These are phyloP conservation scores for Cyclotella cryptica DNA, from an alignment of 108 stramenopile genomes.

Conservation along the genomic window DNA sequence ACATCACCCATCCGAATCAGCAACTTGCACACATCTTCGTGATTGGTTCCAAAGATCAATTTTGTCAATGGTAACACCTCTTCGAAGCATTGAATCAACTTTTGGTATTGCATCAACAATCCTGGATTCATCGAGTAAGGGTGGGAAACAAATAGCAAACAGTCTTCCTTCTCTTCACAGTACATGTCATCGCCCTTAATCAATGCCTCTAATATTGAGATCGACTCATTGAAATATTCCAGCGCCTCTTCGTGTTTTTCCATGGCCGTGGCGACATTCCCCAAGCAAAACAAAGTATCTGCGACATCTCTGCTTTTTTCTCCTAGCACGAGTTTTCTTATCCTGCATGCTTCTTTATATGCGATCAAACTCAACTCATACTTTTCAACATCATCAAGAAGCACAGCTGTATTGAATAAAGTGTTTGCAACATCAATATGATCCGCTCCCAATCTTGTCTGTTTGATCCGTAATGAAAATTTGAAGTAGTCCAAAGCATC, in stretches of 20 bases:
- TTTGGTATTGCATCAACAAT: conserved; percentile 39
- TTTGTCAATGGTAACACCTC: conserved; percentile 58
- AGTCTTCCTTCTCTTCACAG: conserved; percentile 31
- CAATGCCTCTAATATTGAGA: conserved; percentile 34
- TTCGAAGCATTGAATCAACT: conserved; percentile 53
- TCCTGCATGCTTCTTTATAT: conserved; percentile 56
- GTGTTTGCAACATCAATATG: conserved; percentile 60
- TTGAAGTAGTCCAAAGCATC: conserved; percentile 60
- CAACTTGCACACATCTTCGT: conserved; percentile 38
- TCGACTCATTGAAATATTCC: conserved; percentile 46
- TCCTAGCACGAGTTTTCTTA: conserved; percentile 44
- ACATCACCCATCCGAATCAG: conserved; percentile 58
- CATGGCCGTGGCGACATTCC: conserved; percentile 51
- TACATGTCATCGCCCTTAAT: conserved; percentile 38
- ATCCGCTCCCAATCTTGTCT: conserved; percentile 46
- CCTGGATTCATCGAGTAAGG: conserved; percentile 23
- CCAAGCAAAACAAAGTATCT: conserved; percentile 60
- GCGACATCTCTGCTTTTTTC: conserved; percentile 51
- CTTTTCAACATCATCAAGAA: conserved; percentile 60
- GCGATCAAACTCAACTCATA: conserved; percentile 56
- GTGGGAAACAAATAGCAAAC: conserved; percentile 41
- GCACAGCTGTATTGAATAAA: conserved; percentile 57
- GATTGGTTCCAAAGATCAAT: conserved; percentile 44
- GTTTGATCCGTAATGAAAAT: conserved; percentile 56
- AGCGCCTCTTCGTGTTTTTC: conserved; percentile 55